Conservation (phyloP, 352 stramenopile genomes). For the Phytophthora colocasiae region DNA sequence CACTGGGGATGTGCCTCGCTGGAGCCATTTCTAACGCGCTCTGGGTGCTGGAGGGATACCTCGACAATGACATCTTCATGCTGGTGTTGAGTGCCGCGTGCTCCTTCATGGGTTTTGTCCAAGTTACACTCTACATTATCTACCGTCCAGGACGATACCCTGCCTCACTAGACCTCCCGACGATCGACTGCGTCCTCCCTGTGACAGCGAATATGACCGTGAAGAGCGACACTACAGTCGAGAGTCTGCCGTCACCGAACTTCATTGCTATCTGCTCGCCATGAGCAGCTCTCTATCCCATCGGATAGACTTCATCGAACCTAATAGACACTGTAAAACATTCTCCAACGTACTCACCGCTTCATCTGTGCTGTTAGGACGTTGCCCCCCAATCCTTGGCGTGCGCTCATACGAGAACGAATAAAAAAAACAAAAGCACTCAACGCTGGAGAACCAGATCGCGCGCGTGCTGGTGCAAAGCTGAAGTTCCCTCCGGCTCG, state of each 20-base stretch:
- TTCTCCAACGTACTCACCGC: not conserved
- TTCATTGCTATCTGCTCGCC: conserved; percentile 28
- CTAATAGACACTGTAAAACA: no score
- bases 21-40: conserved; percentile 39
- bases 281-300: conserved; percentile 2
- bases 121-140: conserved; percentile 35
- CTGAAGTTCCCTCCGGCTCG: conserved; percentile 16
- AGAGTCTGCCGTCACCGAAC: conserved; percentile 24
- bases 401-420: conserved; percentile 17
- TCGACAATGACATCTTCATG: conserved; percentile 36
- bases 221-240: conserved; percentile 26
- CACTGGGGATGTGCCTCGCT: conserved; percentile 40
- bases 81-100: conserved; percentile 22
- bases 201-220: conserved; percentile 6
- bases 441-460: not conserved
- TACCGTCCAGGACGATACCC: conserved; percentile 30
- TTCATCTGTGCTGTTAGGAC: conserved; percentile 20
- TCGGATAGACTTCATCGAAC: conserved; percentile 6
- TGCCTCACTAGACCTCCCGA: not conserved
- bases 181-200: conserved; percentile 17
- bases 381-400: conserved; percentile 9
- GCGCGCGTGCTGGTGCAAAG: conserved; percentile 18
- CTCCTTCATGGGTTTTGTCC: conserved; percentile 24
- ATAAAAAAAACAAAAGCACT: not conserved
- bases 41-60: conserved; percentile 39